Base-by-base conservation (phyloP, 179 eudicot species). In the Silene noctiflora region DNA sequence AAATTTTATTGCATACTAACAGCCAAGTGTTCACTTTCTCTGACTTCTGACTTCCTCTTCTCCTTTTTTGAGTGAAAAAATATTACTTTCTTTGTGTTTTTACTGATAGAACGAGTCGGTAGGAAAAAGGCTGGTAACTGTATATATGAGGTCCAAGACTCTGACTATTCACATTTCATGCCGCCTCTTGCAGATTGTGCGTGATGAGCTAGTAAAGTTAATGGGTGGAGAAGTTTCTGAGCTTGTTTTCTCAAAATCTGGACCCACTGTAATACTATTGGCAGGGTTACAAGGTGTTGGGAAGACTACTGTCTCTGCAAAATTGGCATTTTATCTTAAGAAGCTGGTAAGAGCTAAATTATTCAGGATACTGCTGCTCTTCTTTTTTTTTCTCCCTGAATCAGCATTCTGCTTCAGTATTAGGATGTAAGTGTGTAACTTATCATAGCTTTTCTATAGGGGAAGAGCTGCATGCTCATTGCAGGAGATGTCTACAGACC, bases 251-350 rank as follows among this genome's bases (percentile, higher is more conserved):
- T 87, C 97, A 51, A 93, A 91, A 82, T 88, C 97, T 79, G 89
- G 90, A 33, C 95, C 99, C 12, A 93, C 98, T 22, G 91, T 95
- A 21, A 93, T 95, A 72, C 76, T 95, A 71, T 81, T 95, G 83
- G 99, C 99, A 66, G 99, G 99, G 68, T 86, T 95, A 75, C 99
- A 95, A 87, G 99, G 99, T 73, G 99, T 95, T 81, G 99, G 99
- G 71, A 95, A 95, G 88, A 95, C 99, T 39, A 95, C 99, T 67
- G 99, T 95, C 75, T 86, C 96, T 76, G 95, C 98, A 55, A 95
- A 93, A 81, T 81, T 95, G 78, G 98, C 98, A 67, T 84, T 89
- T 53, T 95, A 95, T 88, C 93, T 95, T 68, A 93, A 93, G 87
- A 93, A 95, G 83, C 91, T 86, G 91, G 99, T 93, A 73, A 22